Evolutionary conservation across 31 red algal genomes (phyloP).

Genomic region (Asparagopsis taxiformis): DNA sequence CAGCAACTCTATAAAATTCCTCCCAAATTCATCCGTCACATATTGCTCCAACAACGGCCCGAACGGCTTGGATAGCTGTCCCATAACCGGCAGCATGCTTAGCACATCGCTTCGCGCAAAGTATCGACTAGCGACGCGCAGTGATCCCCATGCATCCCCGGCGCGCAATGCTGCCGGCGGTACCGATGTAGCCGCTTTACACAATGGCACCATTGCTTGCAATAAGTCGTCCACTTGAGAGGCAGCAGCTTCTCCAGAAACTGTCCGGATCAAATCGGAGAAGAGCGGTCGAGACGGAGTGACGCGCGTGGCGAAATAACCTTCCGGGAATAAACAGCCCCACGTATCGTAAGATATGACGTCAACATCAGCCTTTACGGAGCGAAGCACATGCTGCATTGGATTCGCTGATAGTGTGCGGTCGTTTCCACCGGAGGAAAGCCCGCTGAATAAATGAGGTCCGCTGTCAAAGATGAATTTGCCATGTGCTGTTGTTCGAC

Average conservation of each 20-base stretch:
- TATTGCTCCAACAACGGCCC: conserved; percentile 46
- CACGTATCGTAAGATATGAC: conserved; percentile 55
- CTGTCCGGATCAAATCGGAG: conserved; percentile 23
- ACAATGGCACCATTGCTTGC: conserved; percentile 45
- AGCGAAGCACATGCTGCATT: conserved; percentile 48
- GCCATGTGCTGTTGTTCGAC: conserved; percentile 19
- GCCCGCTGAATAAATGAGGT: conserved; percentile 69
- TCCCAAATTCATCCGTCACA: conserved; percentile 56
- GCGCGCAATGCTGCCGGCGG: conserved; percentile 68
- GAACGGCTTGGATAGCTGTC: conserved; percentile 47
- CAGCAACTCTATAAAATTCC: conserved; percentile 71
- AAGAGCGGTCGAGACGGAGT: conserved; percentile 26
- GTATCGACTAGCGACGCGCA: conserved; percentile 36
- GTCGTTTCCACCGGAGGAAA: background rate
- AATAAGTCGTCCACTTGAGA: conserved; percentile 26
- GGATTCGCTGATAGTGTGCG: conserved; percentile 45
- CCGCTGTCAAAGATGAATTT: conserved; percentile 62
- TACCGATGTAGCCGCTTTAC: conserved; percentile 41
- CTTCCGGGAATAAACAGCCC: conserved; percentile 60
- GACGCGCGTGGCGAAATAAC: conserved; percentile 43
- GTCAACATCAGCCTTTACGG: conserved; percentile 33
- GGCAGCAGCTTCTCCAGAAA: conserved; percentile 14
- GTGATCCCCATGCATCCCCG: conserved; percentile 39
- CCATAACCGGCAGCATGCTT: conserved; percentile 12
- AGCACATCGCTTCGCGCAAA: conserved; percentile 5